These are phyloP conservation scores for Spizellomyces sp. DNA, from an alignment of 192 early-diverging fungal genomes.

Conservation along the genomic window DNA sequence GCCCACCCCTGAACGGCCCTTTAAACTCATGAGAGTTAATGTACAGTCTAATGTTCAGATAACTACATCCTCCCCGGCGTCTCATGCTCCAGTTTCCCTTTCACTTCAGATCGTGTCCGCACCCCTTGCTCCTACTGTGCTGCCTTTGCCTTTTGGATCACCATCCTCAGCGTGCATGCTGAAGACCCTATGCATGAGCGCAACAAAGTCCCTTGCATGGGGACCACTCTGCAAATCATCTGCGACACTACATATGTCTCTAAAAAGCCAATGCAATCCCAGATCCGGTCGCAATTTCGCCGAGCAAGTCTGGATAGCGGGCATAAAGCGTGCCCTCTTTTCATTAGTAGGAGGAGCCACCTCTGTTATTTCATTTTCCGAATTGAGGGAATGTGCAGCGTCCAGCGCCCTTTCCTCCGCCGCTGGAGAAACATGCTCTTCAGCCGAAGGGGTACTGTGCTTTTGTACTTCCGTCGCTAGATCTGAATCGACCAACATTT, in stretches of 20 bases:
- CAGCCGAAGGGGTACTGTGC: not conserved
- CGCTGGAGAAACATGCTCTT: not conserved
- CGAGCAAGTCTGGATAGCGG: no score
- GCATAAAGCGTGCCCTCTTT: no score
- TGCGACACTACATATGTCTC: conserved; percentile 54
- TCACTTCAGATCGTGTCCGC: no score
- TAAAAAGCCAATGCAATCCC: conserved; percentile 34
- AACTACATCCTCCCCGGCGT: no score
- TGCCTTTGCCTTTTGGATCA: not conserved
- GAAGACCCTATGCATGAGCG: conserved; percentile 61
- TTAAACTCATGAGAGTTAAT: no score
- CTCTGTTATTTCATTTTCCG: not conserved
- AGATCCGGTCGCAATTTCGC: not conserved
- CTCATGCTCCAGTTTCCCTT: no score
- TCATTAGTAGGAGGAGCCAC: no score
- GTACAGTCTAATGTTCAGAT: no score
- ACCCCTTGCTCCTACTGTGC: no score
- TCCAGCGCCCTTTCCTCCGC: conserved; percentile 1
- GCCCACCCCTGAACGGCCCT: no score
- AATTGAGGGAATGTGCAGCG: not conserved
- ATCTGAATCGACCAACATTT: conserved; percentile 29
- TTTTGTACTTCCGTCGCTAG: not conserved
- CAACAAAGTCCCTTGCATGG: conserved; percentile 56
- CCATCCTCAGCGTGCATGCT: conserved; percentile 45
- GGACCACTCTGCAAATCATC: conserved; percentile 51